Conservation (phyloP, 2,329 filamentous ascomycete genomes). For the Pseudocercospora vitis region DNA sequence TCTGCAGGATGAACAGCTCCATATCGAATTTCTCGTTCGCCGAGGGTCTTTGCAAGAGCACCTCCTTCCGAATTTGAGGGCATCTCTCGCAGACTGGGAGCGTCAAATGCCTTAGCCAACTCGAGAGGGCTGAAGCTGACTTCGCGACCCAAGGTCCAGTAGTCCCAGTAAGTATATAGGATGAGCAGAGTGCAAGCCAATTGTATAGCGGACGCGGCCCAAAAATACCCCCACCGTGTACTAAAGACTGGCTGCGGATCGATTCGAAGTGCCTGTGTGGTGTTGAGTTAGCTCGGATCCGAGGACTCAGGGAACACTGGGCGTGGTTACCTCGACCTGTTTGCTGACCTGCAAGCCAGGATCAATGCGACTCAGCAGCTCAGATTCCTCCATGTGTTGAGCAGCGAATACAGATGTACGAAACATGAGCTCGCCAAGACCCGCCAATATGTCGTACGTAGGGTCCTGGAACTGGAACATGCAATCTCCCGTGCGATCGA, state of each 20-base stretch:
- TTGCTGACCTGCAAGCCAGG: background rate
- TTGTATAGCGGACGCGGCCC: background rate
- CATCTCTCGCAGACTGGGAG: conserved; percentile 29
- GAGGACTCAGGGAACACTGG: too few species aligned
- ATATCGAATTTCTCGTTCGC: background rate
- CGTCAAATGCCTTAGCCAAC: conserved; percentile 37
- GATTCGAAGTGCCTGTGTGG: too few species aligned
- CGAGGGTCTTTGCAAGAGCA: background rate
- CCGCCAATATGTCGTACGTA: background rate
- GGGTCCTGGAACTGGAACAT: background rate
- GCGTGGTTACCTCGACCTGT: too few species aligned
- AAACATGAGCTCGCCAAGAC: background rate
- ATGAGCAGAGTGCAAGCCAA: background rate
- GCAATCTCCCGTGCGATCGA: background rate
- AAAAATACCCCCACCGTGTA: background rate
- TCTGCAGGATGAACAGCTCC: background rate
- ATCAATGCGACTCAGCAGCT: background rate
- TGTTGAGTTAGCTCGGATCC: too few species aligned
- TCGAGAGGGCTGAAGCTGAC: conserved; percentile 38
- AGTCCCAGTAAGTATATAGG: conserved; percentile 20
- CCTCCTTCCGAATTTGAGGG: background rate
- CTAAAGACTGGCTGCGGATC: background rate
- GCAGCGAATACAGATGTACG: background rate
- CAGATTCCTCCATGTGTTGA: background rate
- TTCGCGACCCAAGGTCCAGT: conserved; percentile 34